A percentile compares a stretch with the other conserved stretches of the same genome.
Evolutionary conservation across 2,329 filamentous ascomycete species (phyloP).

Genomic region (Cladophialophora immunda): DNA sequence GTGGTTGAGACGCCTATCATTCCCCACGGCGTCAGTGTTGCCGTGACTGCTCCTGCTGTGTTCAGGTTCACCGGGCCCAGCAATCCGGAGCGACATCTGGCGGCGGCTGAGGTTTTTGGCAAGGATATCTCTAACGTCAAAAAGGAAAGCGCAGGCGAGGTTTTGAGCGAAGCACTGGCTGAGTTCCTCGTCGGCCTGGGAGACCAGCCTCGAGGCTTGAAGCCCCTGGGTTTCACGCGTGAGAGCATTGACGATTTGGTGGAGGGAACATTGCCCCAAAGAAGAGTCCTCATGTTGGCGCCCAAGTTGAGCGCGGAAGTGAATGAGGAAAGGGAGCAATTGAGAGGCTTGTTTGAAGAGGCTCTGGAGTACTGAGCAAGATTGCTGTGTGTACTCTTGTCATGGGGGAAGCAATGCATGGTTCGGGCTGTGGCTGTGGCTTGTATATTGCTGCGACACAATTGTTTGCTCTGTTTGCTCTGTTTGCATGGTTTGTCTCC

Average conservation of each 20-base stretch:
- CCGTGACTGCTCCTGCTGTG: slow-evolving; percentile 89
- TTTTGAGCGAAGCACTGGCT: slow-evolving; percentile 81
- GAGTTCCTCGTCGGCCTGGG: slow-evolving; percentile 84
- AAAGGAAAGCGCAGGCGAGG: slow-evolving; percentile 86
- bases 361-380: slow-evolving; percentile 60
- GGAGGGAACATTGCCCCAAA: slow-evolving; percentile 93
- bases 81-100: slow-evolving; percentile 90
- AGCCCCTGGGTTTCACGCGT: slow-evolving; percentile 78
- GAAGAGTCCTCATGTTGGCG: slow-evolving; percentile 87
- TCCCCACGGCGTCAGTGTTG: slow-evolving; percentile 94
- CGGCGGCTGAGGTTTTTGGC: slow-evolving; percentile 88
- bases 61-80: slow-evolving; percentile 92
- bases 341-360: slow-evolving; percentile 73
- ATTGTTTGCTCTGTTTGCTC: slow-evolving; percentile 16
- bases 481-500: slow-evolving; percentile 22
- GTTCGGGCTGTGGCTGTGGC: slow-evolving; percentile 10
- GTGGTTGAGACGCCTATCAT: slow-evolving; percentile 79
- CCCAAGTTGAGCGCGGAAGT: slow-evolving; percentile 78
- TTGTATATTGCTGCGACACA: not conserved
- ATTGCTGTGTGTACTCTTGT: not conserved
- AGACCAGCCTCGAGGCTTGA: slow-evolving; percentile 88
- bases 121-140: slow-evolving; percentile 89
- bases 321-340: slow-evolving; percentile 74
- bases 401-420: not conserved
- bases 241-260: slow-evolving; percentile 83